Conservation (phyloP, 2,329 filamentous ascomycete genomes). For the Drechslerella dactyloides region DNA sequence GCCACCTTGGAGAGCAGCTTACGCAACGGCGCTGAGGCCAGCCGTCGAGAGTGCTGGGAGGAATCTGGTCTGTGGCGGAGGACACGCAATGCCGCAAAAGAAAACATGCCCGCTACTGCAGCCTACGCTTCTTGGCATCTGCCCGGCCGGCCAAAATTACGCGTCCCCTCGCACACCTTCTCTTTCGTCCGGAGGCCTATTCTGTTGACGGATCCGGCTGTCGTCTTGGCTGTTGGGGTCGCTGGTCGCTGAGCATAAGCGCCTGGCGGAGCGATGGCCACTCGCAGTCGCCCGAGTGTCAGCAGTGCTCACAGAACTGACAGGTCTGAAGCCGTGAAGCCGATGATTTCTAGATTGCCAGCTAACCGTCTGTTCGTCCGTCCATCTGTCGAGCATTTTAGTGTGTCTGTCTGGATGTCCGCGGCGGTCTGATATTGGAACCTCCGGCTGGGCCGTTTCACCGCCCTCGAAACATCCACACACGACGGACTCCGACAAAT, state of each 20-base stretch:
- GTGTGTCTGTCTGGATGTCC: background rate
- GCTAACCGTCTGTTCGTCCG: no score
- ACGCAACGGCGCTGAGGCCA: conserved; percentile 48
- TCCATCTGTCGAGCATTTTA: no score
- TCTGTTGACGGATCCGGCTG: conserved; percentile 2
- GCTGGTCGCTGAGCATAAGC: background rate
- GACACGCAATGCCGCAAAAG: conserved; percentile 50
- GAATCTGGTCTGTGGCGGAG: conserved; percentile 43
- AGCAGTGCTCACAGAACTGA: background rate
- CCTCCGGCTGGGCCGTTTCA: conserved; percentile 1
- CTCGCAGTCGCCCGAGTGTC: conserved; percentile 5
- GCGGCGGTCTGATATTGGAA: background rate
- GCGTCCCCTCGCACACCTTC: conserved; percentile 40
- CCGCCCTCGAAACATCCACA: background rate
- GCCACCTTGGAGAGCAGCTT: conserved; percentile 31
- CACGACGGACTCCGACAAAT: background rate
- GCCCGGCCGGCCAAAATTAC: conserved; percentile 44
- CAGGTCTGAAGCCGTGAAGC: no score
- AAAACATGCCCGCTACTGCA: conserved; percentile 44
- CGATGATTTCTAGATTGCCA: no score
- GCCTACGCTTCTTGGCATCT: conserved; percentile 47
- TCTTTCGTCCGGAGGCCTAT: background rate
- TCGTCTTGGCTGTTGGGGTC: background rate
- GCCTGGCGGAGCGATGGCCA: conserved; percentile 1
- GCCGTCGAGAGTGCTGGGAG: conserved; percentile 1